Base-by-base conservation (phyloP, 257 asterid species). In the Lavandula angustifolia region DNA sequence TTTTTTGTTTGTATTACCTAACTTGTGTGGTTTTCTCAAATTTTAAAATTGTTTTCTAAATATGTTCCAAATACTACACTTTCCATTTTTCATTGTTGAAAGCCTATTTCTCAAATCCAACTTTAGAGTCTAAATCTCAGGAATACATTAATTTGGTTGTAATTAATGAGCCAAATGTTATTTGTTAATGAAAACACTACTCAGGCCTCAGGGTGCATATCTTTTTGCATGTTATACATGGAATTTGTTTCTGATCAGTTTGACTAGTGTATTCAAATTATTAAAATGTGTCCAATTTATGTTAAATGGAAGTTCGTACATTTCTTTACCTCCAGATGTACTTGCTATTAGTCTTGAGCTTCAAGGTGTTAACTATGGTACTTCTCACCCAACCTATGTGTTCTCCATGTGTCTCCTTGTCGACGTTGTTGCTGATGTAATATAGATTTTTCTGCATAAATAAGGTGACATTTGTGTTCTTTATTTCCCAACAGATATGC, bases 401-500 rank as follows among this genome's bases (percentile, higher is more conserved):
- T 12, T 42, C 56, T 38, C 44, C 48, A 5, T 4, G 32, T 57
- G 33, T 16, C 1, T 63, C 4, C 53, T 7, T 48, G 18, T 57
- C 38, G 53, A 27, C 14, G 14, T 51, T 51, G 44, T 44, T 7
- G 9, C n/a, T 37, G 12, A 13, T 29, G 17, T 46, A n/a, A 32
- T 35, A 32, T 51, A 52, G 55, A 61, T 67, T 41, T 34, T 40
- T 18, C 58, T 70, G 57, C 41, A 52, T 66, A 51, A 27, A 58
- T 64, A 34, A 61, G 78, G 38, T 55, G 66, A 10, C 80, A 54
- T 32, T 27, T 8, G 31, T 18, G 9, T 27, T 54, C 51, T 71
- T 69, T 58, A 44, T 66, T 71, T 60, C 35, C 62, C 73, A 62
- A 69, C 80, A 92, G 98, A 79, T 92, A 81, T 79, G 88, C 33